phyloP scores from a whole-genome alignment of 345 rosid genomes.

The Gynandropsis gynandra region DNA sequence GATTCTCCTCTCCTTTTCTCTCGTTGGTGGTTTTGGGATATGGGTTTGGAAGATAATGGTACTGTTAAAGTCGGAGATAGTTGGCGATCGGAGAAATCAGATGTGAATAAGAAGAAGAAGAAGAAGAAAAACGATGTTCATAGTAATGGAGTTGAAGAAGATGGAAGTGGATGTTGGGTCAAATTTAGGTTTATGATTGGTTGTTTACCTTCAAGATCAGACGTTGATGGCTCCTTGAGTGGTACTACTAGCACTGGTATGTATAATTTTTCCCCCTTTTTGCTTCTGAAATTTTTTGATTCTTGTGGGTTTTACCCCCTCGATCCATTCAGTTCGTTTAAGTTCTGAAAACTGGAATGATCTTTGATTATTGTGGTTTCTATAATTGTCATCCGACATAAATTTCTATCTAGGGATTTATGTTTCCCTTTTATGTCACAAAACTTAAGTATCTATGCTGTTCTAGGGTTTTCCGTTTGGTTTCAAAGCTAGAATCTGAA shows the following conservation, averaged over 20 bases:
- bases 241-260: slow-evolving; percentile 47
- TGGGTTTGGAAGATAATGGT: slow-evolving; percentile 21
- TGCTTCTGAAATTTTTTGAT: slow-evolving; percentile 1
- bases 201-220: slow-evolving; percentile 72
- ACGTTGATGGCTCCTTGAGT: slow-evolving; percentile 59
- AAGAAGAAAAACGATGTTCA: slow-evolving; percentile 35
- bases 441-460: too few species aligned
- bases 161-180: slow-evolving; percentile 62
- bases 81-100: slow-evolving; percentile 19
- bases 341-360: neutral
- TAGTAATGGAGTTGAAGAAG: slow-evolving; percentile 27
- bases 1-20: neutral
- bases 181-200: slow-evolving; percentile 48
- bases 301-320: too few species aligned
- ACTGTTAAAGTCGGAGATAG: slow-evolving; percentile 11
- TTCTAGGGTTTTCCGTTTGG: slow-evolving; percentile 18
- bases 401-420: slow-evolving; percentile 21
- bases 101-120: slow-evolving; percentile 36
- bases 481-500: too few species aligned
- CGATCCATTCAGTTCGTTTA: neutral
- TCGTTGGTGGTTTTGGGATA: slow-evolving; percentile 14
- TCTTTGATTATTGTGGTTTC: slow-evolving; percentile 15
- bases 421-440: too few species aligned
- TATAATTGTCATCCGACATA: slow-evolving; percentile 14
- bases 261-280: slow-evolving; percentile 4